Base-by-base conservation (phyloP, 352 stramenopile species). In the Pythium utonaiense region DNA sequence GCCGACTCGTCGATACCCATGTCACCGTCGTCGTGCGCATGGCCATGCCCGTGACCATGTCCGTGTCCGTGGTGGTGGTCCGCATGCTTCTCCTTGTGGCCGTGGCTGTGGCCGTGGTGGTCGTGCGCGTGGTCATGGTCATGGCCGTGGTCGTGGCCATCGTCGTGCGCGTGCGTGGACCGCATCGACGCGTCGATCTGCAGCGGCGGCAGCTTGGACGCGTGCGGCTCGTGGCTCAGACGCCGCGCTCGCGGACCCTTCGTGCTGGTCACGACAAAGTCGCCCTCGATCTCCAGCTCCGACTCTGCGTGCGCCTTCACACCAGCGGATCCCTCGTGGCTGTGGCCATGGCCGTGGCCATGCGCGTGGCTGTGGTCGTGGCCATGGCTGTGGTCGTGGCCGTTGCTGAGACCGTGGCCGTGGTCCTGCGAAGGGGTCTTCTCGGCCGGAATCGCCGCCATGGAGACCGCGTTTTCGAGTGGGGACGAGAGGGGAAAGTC, bases 1-100 rank as follows among this genome's bases (percentile, higher is more conserved):
- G 80, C 80, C 6, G 71, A 75, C 14, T 81, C 62, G 17, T 81
- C 68, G n/a, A 74, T 66, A 9, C 57, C 65, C 13, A 76, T 57
- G 22, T 65, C 14, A 6, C 22, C 34, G 34, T 71, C 54, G 27
- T 64, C 48, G 17, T 70, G 24, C 22, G 62, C 45, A 48, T 62
- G 31, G 14, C 56, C 36, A 10, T 47, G 13, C n/a, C n/a, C n/a
- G 56, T 57, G 56, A 13, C 19, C 33, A 28, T 58, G 54, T 17
- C 28, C 21, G 19, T 70, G n/a, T 21, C 57, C 52, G 52, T 66
- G 25, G 9, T 38, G 53, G 30, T 73, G n/a, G 8, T 51, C 40
- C 16, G 16, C 5, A 10, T 47, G n/a, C 17, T 85, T 13, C 55
- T 51, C 52, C 28, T 65, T 53, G 24, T 42, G 34, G 9, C n/a